phyloP scores from a whole-genome alignment of 306 rosid genomes.

The Cucurbita pepo region DNA sequence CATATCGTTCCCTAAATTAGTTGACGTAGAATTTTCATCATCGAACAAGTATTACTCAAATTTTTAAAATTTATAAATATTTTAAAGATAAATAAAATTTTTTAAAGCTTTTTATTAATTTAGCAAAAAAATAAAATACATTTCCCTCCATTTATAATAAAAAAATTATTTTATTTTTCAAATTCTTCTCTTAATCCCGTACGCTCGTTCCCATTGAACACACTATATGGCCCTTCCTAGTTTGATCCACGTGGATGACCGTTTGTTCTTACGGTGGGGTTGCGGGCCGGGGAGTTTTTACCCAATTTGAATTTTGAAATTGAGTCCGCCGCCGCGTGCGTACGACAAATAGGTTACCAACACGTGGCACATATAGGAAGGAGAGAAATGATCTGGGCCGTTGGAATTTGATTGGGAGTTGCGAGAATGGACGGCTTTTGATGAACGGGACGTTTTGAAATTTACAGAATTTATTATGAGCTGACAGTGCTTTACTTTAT shows the following conservation, averaged over 20 bases:
- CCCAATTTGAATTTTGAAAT: neutral
- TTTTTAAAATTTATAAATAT: too few relatives aligned
- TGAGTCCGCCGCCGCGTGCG: neutral
- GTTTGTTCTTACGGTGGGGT: neutral
- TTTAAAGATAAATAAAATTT: too few relatives aligned
- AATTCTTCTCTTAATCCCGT: neutral
- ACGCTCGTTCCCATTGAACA: neutral
- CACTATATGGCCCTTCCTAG: neutral
- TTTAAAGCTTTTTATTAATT: too few relatives aligned
- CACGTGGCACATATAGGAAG: neutral
- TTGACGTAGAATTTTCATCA: too few relatives aligned
- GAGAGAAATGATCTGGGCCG: neutral
- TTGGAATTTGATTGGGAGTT: neutral
- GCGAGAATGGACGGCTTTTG: neutral
- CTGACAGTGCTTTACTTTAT: too few relatives aligned
- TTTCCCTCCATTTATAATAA: too few relatives aligned
- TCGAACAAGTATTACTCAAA: too few relatives aligned
- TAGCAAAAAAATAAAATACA: too few relatives aligned
- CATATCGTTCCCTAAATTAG: too few relatives aligned
- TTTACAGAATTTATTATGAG: too few relatives aligned
- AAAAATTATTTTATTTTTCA: neutral
- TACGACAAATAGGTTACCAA: neutral
- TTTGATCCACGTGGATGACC: neutral
- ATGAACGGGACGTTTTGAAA: neutral
- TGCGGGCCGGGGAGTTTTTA: neutral